Percentiles rank a stretch among this genome's conserved stretches.
phyloP scores from a whole-genome alignment of 2,329 filamentous ascomycete species.

The Phyllosticta citrichinensis region DNA sequence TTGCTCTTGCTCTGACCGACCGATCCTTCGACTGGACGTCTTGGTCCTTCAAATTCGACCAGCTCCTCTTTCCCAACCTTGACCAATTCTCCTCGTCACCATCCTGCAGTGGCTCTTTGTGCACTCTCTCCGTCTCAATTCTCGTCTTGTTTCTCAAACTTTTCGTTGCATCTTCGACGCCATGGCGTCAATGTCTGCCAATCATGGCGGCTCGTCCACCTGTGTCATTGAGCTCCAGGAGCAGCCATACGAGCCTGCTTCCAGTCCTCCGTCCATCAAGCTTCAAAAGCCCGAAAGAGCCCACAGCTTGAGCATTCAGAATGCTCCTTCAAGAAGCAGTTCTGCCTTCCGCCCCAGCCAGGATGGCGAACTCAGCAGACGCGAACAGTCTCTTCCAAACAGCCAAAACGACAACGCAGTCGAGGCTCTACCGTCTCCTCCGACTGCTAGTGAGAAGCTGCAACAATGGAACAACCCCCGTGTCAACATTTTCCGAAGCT shows the following conservation, averaged over 20 bases:
- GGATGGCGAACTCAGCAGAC: neutral
- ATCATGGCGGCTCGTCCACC: slow-evolving; percentile 26
- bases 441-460: slow-evolving; percentile 29
- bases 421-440: slow-evolving; percentile 37
- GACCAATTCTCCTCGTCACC: neutral
- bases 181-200: slow-evolving; percentile 12
- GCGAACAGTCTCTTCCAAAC: neutral
- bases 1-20: neutral
- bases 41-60: neutral
- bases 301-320: slow-evolving; percentile 3
- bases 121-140: neutral
- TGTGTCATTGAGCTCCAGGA: slow-evolving; percentile 25
- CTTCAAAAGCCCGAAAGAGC: slow-evolving; percentile 7
- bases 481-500: slow-evolving; percentile 48
- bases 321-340: neutral
- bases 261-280: slow-evolving; percentile 13
- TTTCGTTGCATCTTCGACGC: neutral
- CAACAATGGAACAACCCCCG: slow-evolving; percentile 56
- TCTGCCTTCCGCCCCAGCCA: neutral
- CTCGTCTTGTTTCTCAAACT: neutral
- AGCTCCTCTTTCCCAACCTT: neutral
- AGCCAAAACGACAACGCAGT: slow-evolving; percentile 17
- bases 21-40: neutral
- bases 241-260: neutral
- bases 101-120: neutral